Conservation (phyloP, 2,329 filamentous ascomycete species). For the Cercospora canescens region DNA sequence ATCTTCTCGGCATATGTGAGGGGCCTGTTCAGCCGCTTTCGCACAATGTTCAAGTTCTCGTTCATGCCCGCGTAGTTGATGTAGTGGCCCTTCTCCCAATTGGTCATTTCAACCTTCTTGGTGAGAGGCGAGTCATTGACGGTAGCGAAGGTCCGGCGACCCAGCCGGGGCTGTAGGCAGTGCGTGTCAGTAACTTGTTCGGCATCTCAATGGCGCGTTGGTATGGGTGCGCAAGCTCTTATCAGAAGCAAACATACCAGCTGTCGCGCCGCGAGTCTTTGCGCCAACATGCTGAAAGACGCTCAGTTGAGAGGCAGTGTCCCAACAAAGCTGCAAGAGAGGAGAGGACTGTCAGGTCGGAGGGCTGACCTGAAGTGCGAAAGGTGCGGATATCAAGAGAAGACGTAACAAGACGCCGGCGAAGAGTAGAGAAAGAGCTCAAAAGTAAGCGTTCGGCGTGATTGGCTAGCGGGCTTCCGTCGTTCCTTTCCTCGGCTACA, state of each 20-base stretch:
- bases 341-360: conserved; percentile 23
- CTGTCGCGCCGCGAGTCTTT: conserved; percentile 41
- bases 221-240: conserved; percentile 12
- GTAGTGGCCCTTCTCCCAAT: conserved; percentile 92
- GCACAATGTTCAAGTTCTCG: conserved; percentile 91
- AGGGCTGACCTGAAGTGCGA: conserved; percentile 21
- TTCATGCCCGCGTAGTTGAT: conserved; percentile 99
- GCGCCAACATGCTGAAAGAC: conserved; percentile 37
- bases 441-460: conserved; percentile 6
- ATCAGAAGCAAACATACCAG: conserved; percentile 37
- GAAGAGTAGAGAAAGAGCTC: conserved; percentile 19
- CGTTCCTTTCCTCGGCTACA: conserved; percentile 8
- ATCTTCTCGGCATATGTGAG: conserved; percentile 98
- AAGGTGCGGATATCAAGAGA: conserved; percentile 20
- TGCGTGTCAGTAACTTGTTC: conserved; percentile 21
- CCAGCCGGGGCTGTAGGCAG: conserved; percentile 38
- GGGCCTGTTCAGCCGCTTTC: conserved; percentile 75
- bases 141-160: conserved; percentile 72
- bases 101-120: conserved; percentile 97
- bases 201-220: conserved; percentile 11
- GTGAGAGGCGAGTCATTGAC: conserved; percentile 83
- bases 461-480: conserved; percentile 5
- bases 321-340: conserved; percentile 17
- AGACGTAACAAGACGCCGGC: conserved; percentile 16
- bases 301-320: conserved; percentile 24